phyloP scores from a whole-genome alignment of 2,329 filamentous ascomycete species.

The Rhinocladiella mackenziei region DNA sequence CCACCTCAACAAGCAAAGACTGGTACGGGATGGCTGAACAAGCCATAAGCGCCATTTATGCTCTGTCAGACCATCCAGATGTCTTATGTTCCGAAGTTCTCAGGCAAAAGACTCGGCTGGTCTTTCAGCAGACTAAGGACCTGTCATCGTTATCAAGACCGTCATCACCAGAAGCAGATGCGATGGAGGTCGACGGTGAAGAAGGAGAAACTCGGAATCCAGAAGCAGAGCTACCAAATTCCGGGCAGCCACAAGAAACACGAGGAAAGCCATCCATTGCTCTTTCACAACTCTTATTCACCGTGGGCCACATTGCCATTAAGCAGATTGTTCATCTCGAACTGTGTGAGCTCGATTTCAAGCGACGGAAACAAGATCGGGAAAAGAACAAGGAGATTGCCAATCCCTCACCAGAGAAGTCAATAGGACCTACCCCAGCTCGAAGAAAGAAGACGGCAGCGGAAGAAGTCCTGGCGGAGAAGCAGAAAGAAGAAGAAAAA shows the following conservation, averaged over 20 bases:
- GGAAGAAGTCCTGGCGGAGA: constrained; percentile 38
- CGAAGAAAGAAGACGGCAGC: constrained; percentile 47
- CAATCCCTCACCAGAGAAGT: constrained; percentile 32
- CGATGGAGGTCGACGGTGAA: constrained; percentile 34
- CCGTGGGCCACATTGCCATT: constrained; percentile 93
- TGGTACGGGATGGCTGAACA: constrained; percentile 95
- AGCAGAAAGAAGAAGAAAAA: constrained; percentile 59
- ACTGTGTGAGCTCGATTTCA: constrained; percentile 96
- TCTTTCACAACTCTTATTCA: constrained; percentile 86
- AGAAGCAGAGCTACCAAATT: constrained; percentile 24
- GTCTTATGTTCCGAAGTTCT: constrained; percentile 88
- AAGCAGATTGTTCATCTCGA: constrained; percentile 99
- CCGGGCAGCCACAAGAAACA: constrained; percentile 36
- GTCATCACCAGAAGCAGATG: constrained; percentile 30
- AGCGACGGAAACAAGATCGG: constrained; percentile 87
- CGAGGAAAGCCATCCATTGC: constrained; percentile 66
- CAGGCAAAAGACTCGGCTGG: constrained; percentile 75
- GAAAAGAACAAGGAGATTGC: constrained; percentile 59
- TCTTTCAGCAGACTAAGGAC: constrained; percentile 60
- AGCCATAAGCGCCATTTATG: constrained; percentile 91
- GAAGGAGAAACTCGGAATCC: constrained; percentile 12
- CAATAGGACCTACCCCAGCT: constrained; percentile 39
- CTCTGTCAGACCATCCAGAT: constrained; percentile 89
- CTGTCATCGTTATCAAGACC: constrained; percentile 38
- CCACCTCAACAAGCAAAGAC: constrained; percentile 84